Evolutionary conservation across 2,329 filamentous ascomycete species (phyloP).

Genomic region (Monosporascus sp.): DNA sequence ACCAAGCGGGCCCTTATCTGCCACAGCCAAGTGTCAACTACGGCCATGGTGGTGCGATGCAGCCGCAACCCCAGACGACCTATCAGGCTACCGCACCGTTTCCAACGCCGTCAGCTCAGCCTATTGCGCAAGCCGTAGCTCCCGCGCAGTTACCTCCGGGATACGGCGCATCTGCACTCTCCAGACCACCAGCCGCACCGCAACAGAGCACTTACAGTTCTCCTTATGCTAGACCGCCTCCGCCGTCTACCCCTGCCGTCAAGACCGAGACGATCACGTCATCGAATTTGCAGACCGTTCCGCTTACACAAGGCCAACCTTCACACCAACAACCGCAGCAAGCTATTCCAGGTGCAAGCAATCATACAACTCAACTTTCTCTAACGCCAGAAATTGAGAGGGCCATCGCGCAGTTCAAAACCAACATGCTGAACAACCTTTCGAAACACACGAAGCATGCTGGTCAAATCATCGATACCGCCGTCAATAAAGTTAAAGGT

Average conservation of each 20-base stretch:
- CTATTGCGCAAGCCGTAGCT: conserved; percentile 18
- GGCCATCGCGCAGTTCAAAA: conserved; percentile 24
- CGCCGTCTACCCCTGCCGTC: conserved; percentile 15
- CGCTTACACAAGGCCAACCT: conserved; percentile 13
- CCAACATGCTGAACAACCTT: conserved; percentile 23
- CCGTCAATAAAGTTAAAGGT: conserved; percentile 24
- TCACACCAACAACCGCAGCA: conserved; percentile 3
- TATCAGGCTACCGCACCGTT: conserved; percentile 15
- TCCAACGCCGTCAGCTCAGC: conserved; percentile 14
- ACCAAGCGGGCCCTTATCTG: conserved; percentile 24
- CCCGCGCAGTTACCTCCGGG: conserved; percentile 23
- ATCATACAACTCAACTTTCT: conserved; percentile 4
- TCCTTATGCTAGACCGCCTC: conserved; percentile 26
- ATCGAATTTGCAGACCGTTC: conserved; percentile 13
- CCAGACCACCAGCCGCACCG: conserved; percentile 17
- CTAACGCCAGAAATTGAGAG: conserved; percentile 24
- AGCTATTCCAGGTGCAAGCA: conserved; percentile 6
- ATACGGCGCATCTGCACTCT: conserved; percentile 15
- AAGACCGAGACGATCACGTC: conserved; percentile 15
- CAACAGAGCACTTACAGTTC: conserved; percentile 28
- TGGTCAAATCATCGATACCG: conserved; percentile 24
- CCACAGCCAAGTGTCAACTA: conserved; percentile 17
- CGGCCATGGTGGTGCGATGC: conserved; percentile 13
- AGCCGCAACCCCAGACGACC: conserved; percentile 15
- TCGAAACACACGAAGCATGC: conserved; percentile 23